Conservation (phyloP, 139 green algal genomes). For the Haematococcus sp. region DNA sequence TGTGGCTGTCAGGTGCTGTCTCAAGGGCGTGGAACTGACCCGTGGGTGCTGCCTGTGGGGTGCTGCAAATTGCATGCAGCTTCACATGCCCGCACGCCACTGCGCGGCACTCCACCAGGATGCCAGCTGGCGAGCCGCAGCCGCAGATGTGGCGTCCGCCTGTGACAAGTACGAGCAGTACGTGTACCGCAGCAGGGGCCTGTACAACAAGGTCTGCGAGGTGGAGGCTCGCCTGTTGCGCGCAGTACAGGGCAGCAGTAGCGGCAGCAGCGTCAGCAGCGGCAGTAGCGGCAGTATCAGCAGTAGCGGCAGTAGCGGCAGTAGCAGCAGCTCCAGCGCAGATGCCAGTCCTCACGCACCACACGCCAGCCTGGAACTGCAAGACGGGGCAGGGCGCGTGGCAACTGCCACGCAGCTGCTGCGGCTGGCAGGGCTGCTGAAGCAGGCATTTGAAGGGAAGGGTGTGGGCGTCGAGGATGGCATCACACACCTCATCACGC, state of each 20-base stretch:
- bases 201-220: neutral
- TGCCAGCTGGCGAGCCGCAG: slow-evolving; percentile 5
- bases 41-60: too few relatives aligned
- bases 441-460: too few relatives aligned
- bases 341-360: too few relatives aligned
- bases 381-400: too few relatives aligned
- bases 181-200: slow-evolving; percentile 10
- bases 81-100: slow-evolving; percentile 1
- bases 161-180: slow-evolving; percentile 22
- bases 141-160: neutral
- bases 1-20: neutral
- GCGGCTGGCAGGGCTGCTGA: too few relatives aligned
- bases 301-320: neutral
- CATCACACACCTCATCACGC: too few relatives aligned
- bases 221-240: neutral
- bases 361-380: too few relatives aligned
- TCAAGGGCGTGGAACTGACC: too few relatives aligned
- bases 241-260: neutral
- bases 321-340: too few relatives aligned
- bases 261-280: neutral
- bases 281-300: neutral
- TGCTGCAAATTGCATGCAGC: too few relatives aligned
- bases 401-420: too few relatives aligned
- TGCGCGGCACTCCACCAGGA: neutral
- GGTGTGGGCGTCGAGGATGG: too few relatives aligned